Evolutionary conservation across 2,329 filamentous ascomycete species (phyloP), one percentile per base, ranked within the genome.

Genomic region (Xylariaceae sp.): DNA sequence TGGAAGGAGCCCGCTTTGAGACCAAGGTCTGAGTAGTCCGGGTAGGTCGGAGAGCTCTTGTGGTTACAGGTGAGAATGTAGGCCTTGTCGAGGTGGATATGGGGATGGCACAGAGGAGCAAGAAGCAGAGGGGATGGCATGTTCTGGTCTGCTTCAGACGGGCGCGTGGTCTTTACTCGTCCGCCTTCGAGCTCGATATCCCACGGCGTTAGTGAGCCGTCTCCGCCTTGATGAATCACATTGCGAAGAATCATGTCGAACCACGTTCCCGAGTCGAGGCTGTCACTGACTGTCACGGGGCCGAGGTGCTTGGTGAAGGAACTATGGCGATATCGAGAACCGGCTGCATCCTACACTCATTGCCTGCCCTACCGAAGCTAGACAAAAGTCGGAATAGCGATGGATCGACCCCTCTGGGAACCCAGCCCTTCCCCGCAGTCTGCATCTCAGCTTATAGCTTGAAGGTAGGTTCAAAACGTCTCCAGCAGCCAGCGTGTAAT

Each of bases 81-180:
- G 36, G 80, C 75, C 61, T 85, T 85, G 66, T 89, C 86, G 27
- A 89, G 73, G 61, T 89, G 86, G 44, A 89, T 80, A 57, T 89
- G 86, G 7, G 86, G 84, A 61, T 89, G 86, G 56, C 84, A 87
- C 3, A 89, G 74, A 3, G 69, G 42, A 6, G 69, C 68, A 6
- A 72, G 55, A 2, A 71, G 48, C 14, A 71, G 59, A 19, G 53
- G 60, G 5, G 62, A 54, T 11, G 56, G 51, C 11, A 47, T 54
- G 39, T 50, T 48, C 9, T 41, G 33, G 22, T 33, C 38, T 42
- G 52, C 41, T 19, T 52, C 17, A 10, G 58, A 55, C 33, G 55
- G 58, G n/a, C 42, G 42, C 36, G 61, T 57, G 19, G 42, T 51
- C 15, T 52, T 49, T 18, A 62, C 46, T 27, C 44, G 40, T 14